Base-by-base conservation (phyloP, 2,329 filamentous ascomycete genomes). In the Claviceps capensis region DNA sequence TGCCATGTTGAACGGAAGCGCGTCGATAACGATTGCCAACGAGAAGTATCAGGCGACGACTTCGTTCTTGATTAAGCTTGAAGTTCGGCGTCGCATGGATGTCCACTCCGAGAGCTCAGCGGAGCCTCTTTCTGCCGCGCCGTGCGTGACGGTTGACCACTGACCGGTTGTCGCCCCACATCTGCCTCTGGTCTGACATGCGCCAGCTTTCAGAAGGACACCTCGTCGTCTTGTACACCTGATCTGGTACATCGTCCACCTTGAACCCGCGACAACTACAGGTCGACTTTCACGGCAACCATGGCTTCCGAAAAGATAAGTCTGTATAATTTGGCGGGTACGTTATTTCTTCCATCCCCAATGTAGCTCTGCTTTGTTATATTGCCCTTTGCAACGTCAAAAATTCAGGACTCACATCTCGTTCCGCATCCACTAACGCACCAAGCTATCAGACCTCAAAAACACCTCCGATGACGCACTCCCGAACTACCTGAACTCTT, bases 391-490 rank as follows among this genome's bases (percentile, higher is more conserved):
- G 7, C 42, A 26, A 23, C 19, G 42, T 26, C 42, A 22, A 19
- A 7, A 23, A n/a, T 26, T 6, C 40, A 11, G 19, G 9, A 34
- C 22, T 17, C 37, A 5, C 22, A 49, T 5, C 5, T 34, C 7
- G 23, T n/a, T 44, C 23, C 42, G 7, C 42, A 14, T 14, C 19
- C 6, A 36, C 49, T 50, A 46, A 50, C 16, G 17, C 36, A 36
- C 7, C 36, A 41, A 41, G 46, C 19, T 36, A 22, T 22, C 65
- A 95, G 93, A 97, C 67, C 84, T 98, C 57, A 97, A 97, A 71
- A 95, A 93, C 72, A 94, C 90, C 41, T 88, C 87, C 59, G 93
- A 98, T 72, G 93, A 98, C 71, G 88, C 90, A 53, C 83, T 98
- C 54, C 82, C 86, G 54, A 89, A 93, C 71, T 97, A 97, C 73